phyloP scores from a whole-genome alignment of 768 basidiomycete genomes.

The Ramaria rubella region DNA sequence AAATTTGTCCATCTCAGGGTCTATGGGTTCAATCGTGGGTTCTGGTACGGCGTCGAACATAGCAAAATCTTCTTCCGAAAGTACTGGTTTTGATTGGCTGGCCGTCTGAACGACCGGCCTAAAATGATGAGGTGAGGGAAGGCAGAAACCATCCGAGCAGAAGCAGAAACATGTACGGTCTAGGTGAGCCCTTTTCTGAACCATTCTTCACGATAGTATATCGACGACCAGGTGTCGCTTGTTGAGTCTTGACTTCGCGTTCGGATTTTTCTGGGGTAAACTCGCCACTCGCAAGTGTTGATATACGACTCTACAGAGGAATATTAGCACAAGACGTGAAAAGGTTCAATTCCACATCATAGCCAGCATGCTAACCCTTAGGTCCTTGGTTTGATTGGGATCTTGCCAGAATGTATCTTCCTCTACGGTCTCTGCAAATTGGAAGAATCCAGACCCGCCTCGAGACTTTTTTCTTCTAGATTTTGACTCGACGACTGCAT shows the following conservation, averaged over 20 bases:
- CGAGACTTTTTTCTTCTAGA: constrained; percentile 39
- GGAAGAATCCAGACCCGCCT: constrained; percentile 54
- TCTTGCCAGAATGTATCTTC: constrained; percentile 56
- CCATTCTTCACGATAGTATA: constrained; percentile 46
- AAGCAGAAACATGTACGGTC: constrained; percentile 20
- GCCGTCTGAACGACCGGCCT: constrained; percentile 54
- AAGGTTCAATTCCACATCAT: not conserved
- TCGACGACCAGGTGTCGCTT: constrained; percentile 26
- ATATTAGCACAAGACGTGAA: too few species aligned
- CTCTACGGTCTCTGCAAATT: constrained; percentile 78
- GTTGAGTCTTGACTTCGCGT: constrained; percentile 9
- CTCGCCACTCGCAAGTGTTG: constrained; percentile 41
- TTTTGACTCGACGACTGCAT: constrained; percentile 55
- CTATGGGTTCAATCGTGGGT: constrained; percentile 27
- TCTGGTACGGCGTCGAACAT: constrained; percentile 68
- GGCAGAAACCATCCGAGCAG: not conserved
- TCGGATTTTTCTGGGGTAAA: constrained; percentile 20
- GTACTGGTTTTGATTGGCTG: constrained; percentile 35
- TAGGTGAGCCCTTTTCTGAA: constrained; percentile 10
- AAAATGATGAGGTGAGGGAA: not conserved
- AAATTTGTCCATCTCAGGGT: constrained; percentile 70
- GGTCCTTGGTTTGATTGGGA: constrained; percentile 44
- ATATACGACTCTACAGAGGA: constrained; percentile 48
- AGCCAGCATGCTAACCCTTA: constrained; percentile 44
- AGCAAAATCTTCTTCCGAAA: constrained; percentile 39